These are phyloP conservation scores for Didymella pomorum DNA, from an alignment of 2,329 filamentous ascomycete genomes.

Conservation along the genomic window DNA sequence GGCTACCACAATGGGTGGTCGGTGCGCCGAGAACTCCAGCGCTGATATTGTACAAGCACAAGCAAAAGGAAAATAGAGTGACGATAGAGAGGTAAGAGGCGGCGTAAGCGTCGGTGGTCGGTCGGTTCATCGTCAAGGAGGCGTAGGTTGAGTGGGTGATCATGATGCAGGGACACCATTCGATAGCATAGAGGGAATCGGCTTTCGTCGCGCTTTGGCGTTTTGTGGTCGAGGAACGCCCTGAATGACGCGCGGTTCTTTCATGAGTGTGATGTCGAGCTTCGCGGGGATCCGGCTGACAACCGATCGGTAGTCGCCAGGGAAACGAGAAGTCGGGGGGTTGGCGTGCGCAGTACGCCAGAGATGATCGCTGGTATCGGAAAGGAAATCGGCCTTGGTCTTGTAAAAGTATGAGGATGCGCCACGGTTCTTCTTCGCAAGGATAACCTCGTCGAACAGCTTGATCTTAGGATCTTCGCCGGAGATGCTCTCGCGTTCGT, in stretches of 20 bases:
- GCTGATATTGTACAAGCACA: slow-evolving; percentile 45
- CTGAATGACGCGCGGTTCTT: slow-evolving; percentile 88
- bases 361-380: slow-evolving; percentile 78
- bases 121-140: slow-evolving; percentile 30
- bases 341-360: slow-evolving; percentile 73
- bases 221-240: slow-evolving; percentile 74
- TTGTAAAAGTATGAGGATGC: slow-evolving; percentile 72
- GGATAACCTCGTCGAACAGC: slow-evolving; percentile 83
- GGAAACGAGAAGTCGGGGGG: slow-evolving; percentile 62
- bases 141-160: slow-evolving; percentile 26
- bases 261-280: slow-evolving; percentile 86
- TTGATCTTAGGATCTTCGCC: slow-evolving; percentile 71
- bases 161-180: slow-evolving; percentile 44
- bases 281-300: slow-evolving; percentile 73
- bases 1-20: slow-evolving; percentile 13
- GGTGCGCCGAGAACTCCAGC: slow-evolving; percentile 37
- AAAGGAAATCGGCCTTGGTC: slow-evolving; percentile 66
- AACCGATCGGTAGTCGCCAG: slow-evolving; percentile 62
- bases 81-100: slow-evolving; percentile 19
- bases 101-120: slow-evolving; percentile 21
- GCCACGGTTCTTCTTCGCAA: slow-evolving; percentile 77
- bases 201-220: slow-evolving; percentile 59
- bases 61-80: slow-evolving; percentile 17
- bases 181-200: slow-evolving; percentile 55
- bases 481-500: slow-evolving; percentile 75